These are phyloP conservation scores for Lagenidium sp. DNA, from an alignment of 352 stramenopile species.

Conservation along the genomic window DNA sequence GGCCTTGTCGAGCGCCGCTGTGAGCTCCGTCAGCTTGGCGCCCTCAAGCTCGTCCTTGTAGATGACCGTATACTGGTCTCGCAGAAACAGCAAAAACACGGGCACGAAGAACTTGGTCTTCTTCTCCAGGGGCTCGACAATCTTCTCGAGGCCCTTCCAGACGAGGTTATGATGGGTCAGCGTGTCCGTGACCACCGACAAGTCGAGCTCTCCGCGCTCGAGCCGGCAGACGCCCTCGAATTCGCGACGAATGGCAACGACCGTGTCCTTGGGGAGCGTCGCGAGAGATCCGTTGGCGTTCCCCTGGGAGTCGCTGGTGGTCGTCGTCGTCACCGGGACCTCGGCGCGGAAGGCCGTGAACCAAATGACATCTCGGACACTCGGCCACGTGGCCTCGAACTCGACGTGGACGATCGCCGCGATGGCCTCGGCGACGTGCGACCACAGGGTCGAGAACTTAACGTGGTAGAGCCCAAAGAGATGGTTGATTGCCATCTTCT, in stretches of 20 bases:
- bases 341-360: conserved; percentile 22
- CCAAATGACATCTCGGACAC: conserved; percentile 40
- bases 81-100: conserved; percentile 75
- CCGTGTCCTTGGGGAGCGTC: conserved; percentile 7
- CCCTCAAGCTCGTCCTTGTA: conserved; percentile 67
- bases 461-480: conserved; percentile 81
- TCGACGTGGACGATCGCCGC: conserved; percentile 40
- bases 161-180: conserved; percentile 70
- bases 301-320: neutral
- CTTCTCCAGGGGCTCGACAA: conserved; percentile 58
- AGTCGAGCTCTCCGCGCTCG: conserved; percentile 35
- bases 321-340: neutral
- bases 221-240: conserved; percentile 46
- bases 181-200: conserved; percentile 45
- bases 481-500: conserved; percentile 63
- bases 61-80: conserved; percentile 70
- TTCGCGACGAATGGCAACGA: conserved; percentile 14
- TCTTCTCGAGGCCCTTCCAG: conserved; percentile 74
- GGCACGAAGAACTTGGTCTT: conserved; percentile 85
- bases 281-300: no score
- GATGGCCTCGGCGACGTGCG: conserved; percentile 65
- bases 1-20: conserved; percentile 39
- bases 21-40: conserved; percentile 26
- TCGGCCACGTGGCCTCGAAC: conserved; percentile 60
- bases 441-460: conserved; percentile 84